Evolutionary conservation across 805 yeast species (phyloP).

Genomic region (Ogataea polymorpha): DNA sequence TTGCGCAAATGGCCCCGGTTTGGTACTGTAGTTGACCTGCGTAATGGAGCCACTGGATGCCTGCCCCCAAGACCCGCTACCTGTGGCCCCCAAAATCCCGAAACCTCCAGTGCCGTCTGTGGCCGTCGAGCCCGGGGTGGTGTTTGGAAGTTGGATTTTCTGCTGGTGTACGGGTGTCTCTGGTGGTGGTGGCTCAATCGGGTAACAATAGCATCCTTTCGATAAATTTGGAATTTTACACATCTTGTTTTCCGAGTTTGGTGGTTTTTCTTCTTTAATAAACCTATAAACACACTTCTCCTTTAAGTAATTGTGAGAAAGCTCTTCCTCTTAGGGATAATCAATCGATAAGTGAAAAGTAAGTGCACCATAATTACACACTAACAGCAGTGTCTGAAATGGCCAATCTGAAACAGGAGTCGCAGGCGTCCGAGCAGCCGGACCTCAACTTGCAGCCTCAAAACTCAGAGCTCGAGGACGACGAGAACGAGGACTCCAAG

Average conservation of each 20-base stretch:
- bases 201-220: conserved; percentile 9
- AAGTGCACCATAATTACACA: conserved; percentile 6
- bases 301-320: conserved; percentile 16
- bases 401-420: conserved; percentile 22
- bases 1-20: too few relatives aligned
- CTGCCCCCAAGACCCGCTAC: too few relatives aligned
- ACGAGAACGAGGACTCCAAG: conserved; percentile 48
- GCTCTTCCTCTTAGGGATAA: conserved; percentile 16
- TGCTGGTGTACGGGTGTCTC: conserved; percentile 7
- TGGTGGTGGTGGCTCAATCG: neutral
- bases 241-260: conserved; percentile 21
- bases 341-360: conserved; percentile 17
- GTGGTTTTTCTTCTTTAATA: conserved; percentile 17
- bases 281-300: conserved; percentile 15
- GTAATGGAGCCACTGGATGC: too few relatives aligned
- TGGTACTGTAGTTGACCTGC: too few relatives aligned
- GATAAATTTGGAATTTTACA: conserved; percentile 18
- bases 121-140: too few relatives aligned
- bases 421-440: conserved; percentile 23
- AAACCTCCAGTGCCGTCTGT: neutral
- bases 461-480: conserved; percentile 41
- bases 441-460: conserved; percentile 24
- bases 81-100: too few relatives aligned
- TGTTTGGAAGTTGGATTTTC: too few relatives aligned
- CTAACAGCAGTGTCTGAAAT: conserved; percentile 25